Evolutionary conservation across 441 rosid species (phyloP).

Genomic region (Geranium incanum): DNA sequence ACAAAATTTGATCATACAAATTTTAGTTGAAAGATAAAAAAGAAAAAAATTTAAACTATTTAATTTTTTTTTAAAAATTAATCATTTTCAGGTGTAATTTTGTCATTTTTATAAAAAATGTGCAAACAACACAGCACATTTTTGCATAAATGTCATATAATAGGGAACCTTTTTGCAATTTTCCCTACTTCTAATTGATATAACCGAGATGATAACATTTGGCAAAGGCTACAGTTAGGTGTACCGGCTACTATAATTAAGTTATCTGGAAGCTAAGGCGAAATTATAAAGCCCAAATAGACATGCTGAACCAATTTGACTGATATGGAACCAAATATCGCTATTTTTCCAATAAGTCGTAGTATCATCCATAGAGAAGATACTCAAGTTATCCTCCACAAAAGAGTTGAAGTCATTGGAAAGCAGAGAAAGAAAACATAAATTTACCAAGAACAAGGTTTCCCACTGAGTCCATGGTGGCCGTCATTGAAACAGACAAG

Average conservation of each 20-base stretch:
- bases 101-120: too few relatives aligned
- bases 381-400: conserved; percentile 4
- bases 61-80: too few relatives aligned
- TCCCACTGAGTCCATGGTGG: conserved; percentile 58
- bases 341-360: background rate
- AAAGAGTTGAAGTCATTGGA: background rate
- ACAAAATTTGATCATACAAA: too few relatives aligned
- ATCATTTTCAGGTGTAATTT: too few relatives aligned
- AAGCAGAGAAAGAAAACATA: background rate
- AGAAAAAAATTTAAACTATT: too few relatives aligned
- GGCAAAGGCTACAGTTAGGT: background rate
- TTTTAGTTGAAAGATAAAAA: too few relatives aligned
- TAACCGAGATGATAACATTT: background rate
- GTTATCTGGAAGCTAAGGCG: background rate
- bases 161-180: too few relatives aligned
- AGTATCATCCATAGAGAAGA: conserved; percentile 1
- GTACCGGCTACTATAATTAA: background rate
- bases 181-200: background rate
- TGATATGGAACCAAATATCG: background rate
- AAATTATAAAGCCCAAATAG: background rate
- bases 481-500: conserved; percentile 77
- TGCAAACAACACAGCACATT: too few relatives aligned
- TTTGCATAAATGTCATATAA: too few relatives aligned
- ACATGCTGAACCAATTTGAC: background rate
- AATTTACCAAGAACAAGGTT: conserved; percentile 72